phyloP scores from a whole-genome alignment of 1,284 basidiomycete genomes.

The Moniliophthora roreri region DNA sequence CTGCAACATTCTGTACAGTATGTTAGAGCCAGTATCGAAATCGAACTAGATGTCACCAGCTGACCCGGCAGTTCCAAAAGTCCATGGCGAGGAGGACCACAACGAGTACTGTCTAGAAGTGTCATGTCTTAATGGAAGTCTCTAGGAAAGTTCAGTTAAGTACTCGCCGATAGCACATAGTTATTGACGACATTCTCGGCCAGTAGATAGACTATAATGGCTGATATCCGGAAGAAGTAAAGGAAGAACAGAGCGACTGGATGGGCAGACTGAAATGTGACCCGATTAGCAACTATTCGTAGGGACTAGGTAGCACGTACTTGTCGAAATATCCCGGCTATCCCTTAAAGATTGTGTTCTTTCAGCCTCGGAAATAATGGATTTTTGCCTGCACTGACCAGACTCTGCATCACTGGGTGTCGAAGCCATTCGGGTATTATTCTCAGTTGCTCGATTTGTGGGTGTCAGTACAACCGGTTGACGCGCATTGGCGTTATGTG shows the following conservation, averaged over 20 bases:
- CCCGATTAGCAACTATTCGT: neutral
- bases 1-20: constrained; percentile 78
- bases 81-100: constrained; percentile 92
- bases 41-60: constrained; percentile 21
- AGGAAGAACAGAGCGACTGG: constrained; percentile 82
- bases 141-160: neutral
- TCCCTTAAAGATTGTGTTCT: constrained; percentile 41
- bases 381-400: constrained; percentile 43
- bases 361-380: neutral
- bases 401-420: constrained; percentile 67
- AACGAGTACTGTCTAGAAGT: constrained; percentile 78
- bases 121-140: constrained; percentile 1
- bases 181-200: constrained; percentile 86
- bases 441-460: constrained; percentile 40
- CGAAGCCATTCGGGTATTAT: constrained; percentile 41
- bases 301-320: constrained; percentile 33
- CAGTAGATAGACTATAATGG: constrained; percentile 85
- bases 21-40: constrained; percentile 1
- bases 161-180: constrained; percentile 83
- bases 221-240: constrained; percentile 82
- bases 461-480: constrained; percentile 57
- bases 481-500: constrained; percentile 27
- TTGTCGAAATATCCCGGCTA: constrained; percentile 75
- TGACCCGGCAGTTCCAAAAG: constrained; percentile 93
- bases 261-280: constrained; percentile 73